Base-by-base conservation (phyloP, 164 flowering plant genomes). In the Sedum album region DNA sequence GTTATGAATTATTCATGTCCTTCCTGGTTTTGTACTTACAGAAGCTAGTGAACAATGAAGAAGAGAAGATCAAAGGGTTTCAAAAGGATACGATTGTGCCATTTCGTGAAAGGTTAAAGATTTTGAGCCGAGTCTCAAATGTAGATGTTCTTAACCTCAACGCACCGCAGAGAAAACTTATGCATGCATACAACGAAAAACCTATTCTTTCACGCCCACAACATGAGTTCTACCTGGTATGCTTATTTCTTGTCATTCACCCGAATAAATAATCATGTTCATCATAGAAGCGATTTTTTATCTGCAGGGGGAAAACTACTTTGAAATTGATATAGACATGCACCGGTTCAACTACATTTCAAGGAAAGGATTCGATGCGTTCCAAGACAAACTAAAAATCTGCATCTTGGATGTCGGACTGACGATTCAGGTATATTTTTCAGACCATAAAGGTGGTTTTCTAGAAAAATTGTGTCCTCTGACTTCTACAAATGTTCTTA, bases 201-300 rank as follows among this genome's bases (percentile, higher is more conserved):
- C 99, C 99, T 38, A 91, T 95, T 68, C 97, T 95, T 73, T 95
- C 99, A 31, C 99, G 99, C 31, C 99, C 99, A 71, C 99, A 95
- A 66, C 99, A 95, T 78, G 93, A 88, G 57, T 95, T 95, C 74
- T 95, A 83, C 77, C 63, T 26, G 66, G 99, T 92, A 80, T 68
- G 85, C 77, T 69, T 66, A 1, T 28, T 46, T 21, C 41, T 8
- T 21, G 31, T 15, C 46, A 41, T 4, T 15, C 46, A 8, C 15
- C 2, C 14, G 46, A 41, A 41, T 15, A 68, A n/a, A 25, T 66
- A 28, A 8, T 8, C 20, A 14, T n/a, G 13, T 21, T 21, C n/a
- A 30, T 17, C 14, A 57, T 55, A 1, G 21, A n/a, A 18, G 25
- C 25, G 11, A 60, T 41, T 42, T 61, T 13, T 41, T 33, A 69